Evolutionary conservation across 2,329 filamentous ascomycete genomes (phyloP).

Genomic region (Arachnopeziza araneosa): DNA sequence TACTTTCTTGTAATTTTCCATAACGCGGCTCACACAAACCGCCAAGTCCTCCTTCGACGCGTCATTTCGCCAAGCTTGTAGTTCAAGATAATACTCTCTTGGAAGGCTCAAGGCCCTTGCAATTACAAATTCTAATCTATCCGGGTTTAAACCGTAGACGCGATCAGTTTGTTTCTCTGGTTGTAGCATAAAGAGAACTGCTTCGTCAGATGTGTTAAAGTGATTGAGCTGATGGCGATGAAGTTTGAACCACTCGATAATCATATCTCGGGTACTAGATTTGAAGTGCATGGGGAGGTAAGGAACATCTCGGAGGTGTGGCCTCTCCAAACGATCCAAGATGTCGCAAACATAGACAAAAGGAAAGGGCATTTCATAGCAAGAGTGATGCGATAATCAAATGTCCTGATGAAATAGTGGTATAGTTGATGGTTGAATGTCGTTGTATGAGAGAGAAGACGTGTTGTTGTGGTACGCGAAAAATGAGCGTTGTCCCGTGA

Average conservation of each 20-base stretch:
- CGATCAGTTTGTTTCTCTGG: conserved; percentile 72
- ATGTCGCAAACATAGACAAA: conserved; percentile 72
- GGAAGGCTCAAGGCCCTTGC: conserved; percentile 62
- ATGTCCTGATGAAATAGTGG: background rate
- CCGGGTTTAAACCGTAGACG: conserved; percentile 65
- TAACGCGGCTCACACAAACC: conserved; percentile 36
- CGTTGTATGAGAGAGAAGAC: background rate
- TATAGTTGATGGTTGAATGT: background rate
- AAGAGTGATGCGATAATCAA: background rate
- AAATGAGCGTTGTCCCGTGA: background rate
- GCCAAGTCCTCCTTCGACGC: conserved; percentile 61
- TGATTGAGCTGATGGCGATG: conserved; percentile 55
- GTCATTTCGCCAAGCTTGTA: conserved; percentile 53
- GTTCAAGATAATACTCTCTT: conserved; percentile 50
- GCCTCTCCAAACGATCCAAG: conserved; percentile 58
- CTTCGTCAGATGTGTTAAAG: conserved; percentile 50
- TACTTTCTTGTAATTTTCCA: conserved; percentile 17
- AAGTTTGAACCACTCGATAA: conserved; percentile 62
- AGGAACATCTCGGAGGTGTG: conserved; percentile 33
- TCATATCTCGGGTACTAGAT: conserved; percentile 51
- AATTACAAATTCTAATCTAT: conserved; percentile 60
- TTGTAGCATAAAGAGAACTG: conserved; percentile 69
- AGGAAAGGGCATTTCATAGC: conserved; percentile 43
- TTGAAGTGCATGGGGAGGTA: conserved; percentile 31
- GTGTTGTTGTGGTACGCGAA: background rate